phyloP scores from a whole-genome alignment of 352 stramenopile genomes.

The Globisporangium camurandrum region DNA sequence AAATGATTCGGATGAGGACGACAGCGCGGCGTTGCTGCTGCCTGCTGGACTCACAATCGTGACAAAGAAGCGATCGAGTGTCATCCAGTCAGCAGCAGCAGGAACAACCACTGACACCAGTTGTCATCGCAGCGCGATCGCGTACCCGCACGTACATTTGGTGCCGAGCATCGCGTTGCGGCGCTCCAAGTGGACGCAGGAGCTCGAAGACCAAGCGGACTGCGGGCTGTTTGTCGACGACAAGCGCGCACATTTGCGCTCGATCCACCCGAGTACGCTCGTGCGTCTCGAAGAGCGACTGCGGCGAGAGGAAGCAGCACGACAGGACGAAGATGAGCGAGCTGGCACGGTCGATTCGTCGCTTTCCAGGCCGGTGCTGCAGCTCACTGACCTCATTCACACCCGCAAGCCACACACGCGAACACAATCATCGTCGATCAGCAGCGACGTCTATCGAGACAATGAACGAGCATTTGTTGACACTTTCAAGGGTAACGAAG shows the following conservation, averaged over 20 bases:
- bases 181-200: constrained; percentile 24
- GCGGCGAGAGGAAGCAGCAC: constrained; percentile 16
- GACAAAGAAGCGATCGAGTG: constrained; percentile 9
- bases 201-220: constrained; percentile 34
- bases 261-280: constrained; percentile 40
- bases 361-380: background rate
- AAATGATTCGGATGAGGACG: constrained; percentile 2
- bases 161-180: constrained; percentile 12
- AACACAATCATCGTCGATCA: too few species aligned
- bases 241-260: constrained; percentile 21
- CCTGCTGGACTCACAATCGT: constrained; percentile 10
- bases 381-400: constrained; percentile 7
- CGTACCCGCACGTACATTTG: constrained; percentile 12
- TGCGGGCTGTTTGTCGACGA: constrained; percentile 41
- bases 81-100: constrained; percentile 4
- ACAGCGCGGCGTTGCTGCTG: background rate
- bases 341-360: too few species aligned
- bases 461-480: background rate
- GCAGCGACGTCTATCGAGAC: background rate
- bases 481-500: background rate
- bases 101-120: background rate
- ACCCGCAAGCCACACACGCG: background rate
- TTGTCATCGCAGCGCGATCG: constrained; percentile 1
- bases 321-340: background rate
- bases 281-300: constrained; percentile 47